Evolutionary conservation across 2,329 filamentous ascomycete species (phyloP), one percentile per base, ranked within the genome.

Genomic region (Cordyceps fumosorosea): DNA sequence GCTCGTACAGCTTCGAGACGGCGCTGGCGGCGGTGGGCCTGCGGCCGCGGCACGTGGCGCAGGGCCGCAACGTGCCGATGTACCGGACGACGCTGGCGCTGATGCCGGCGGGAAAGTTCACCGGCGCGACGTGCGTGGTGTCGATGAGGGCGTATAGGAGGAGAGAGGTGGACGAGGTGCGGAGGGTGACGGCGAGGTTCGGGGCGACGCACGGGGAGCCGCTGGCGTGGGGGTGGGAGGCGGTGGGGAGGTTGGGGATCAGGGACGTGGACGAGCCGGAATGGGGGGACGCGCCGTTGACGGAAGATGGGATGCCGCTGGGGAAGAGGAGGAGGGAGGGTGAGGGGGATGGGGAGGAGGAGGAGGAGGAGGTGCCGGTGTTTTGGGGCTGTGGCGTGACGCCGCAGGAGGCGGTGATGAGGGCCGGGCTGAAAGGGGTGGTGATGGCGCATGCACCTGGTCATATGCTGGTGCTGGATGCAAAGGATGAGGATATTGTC

Each of bases 381-480:
- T 85, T 85, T 65, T 84, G 85, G 84, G 86, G 83, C 0, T 89
- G 85, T 68, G 85, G 85, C 40, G 85, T 88, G 12, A 88, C 86
- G 44, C 85, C 86, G 1, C 85, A 88, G 68, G 81, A 86, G 68
- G 85, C 84, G 16, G 82, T 88, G 1, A 81, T 86, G 77, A 76
- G 75, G 62, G 82, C 84, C 5, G 73, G 70, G 8, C 67, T 86
- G 52, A 67, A 81, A 53, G 86, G 86, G 0, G 75, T 77, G 1
- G 77, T 87, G 1, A 84, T 89, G 76, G 81, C 79, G 0, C 86
- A 89, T 73, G 79, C 80, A 20, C 85, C 84, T 0, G 84, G 84
- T 0, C 77, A 86, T 69, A 88, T 88, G 85, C 68, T 88, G 48
- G 72, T 87, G 1, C 70, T 86, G 58, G 85, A 88, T 70, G 73